These are phyloP conservation scores for Jaenimonas drosophilae DNA, from an alignment of 208 protist species.

Conservation along the genomic window DNA sequence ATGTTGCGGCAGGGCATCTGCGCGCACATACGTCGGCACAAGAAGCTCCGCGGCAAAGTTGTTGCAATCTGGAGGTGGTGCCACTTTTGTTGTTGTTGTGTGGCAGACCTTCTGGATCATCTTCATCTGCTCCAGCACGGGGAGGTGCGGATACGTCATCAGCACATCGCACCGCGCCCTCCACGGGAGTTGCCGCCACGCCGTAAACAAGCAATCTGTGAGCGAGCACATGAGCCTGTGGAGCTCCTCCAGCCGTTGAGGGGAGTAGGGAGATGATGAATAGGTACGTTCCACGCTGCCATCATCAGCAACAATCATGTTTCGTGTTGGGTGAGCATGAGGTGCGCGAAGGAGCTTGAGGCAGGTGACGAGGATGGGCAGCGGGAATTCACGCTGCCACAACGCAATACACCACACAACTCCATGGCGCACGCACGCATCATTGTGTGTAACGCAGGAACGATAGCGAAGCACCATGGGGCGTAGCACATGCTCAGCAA, in stretches of 20 bases:
- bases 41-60: not conserved
- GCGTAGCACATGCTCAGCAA: too few relatives aligned
- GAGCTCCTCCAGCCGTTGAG: conserved; percentile 3
- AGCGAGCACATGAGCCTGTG: conserved; percentile 39
- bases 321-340: too few relatives aligned
- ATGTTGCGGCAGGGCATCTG: not conserved
- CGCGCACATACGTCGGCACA: too few relatives aligned
- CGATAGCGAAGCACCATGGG: too few relatives aligned
- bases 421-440: too few relatives aligned
- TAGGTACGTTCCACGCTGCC: too few relatives aligned
- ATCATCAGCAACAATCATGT: too few relatives aligned
- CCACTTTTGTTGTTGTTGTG: not conserved
- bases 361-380: conserved; percentile 24
- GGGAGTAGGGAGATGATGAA: not conserved
- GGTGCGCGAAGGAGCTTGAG: conserved; percentile 22
- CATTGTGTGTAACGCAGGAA: too few relatives aligned
- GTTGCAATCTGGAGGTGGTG: not conserved
- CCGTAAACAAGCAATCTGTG: conserved; percentile 11
- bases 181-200: conserved; percentile 20
- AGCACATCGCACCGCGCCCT: conserved; percentile 66
- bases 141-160: conserved; percentile 39
- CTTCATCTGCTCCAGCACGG: conserved; percentile 20
- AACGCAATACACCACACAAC: conserved; percentile 17
- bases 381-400: conserved; percentile 67
- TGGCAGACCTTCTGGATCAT: conserved; percentile 16